Base-by-base conservation (phyloP, 208 protist species). In the Herpetomonas tarakana region DNA sequence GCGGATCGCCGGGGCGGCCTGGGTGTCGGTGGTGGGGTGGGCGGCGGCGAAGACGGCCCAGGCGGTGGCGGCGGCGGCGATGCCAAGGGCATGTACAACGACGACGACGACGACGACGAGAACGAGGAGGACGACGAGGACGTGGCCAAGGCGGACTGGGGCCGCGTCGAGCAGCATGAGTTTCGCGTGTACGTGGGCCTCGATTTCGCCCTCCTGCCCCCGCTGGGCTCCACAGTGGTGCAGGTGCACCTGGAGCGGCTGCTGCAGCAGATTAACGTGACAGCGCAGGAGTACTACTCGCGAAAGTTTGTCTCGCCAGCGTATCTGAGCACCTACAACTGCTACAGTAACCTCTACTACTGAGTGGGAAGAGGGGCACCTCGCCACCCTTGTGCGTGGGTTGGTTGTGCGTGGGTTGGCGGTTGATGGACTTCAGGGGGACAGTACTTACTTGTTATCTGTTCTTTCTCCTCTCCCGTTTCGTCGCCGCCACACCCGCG, bases 121-220 rank as follows among this genome's bases (percentile, higher is more conserved):
- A 72, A 57, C 2, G 76, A 79, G 50, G 76, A 83, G 54, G 81
- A 88, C 35, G 68, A 86, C 24, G 81, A 90, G 54, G 78, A 76
- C 2, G 70, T 74, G 41, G 44, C 52, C 30, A 62, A 74, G 29
- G 81, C 86, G 16, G 74, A 85, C 47, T 93, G 86, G 83, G 62
- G 50, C 25, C 73, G 82, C 47, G 81, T 91, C 16, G 69, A 88
- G 69, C 62, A 71, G 62, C 68, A 68, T 54, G 87, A 94, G 74
- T 94, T 94, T 47, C 63, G 66, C 1, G 83, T 86, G 28, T 94
- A 90, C 60, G 87, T 91, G 22, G 87, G 83, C 16, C 75, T 94
- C 12, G 83, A 94, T 65, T 94, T 94, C 35, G 88, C 84, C 38
- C 79, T 94, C 26, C 68, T 91, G 55, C 83, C 81, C 18, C 76